Conservation (phyloP, 1,284 basidiomycete genomes). For the Meira miltonrushii region DNA sequence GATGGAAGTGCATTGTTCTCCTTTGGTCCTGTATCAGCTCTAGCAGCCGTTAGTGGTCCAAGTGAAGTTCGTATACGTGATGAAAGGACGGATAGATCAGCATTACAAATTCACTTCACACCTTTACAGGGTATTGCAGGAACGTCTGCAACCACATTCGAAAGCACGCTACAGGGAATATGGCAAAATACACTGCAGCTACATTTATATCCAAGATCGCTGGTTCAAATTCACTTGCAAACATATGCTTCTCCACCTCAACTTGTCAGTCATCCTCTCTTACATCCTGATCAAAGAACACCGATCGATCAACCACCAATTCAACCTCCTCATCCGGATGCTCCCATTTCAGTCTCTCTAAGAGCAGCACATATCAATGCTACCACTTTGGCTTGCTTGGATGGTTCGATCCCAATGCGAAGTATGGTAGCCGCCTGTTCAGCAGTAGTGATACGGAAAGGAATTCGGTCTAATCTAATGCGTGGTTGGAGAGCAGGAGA, state of each 20-base stretch:
- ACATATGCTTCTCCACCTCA: conserved; percentile 14
- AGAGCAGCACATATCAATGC: conserved; percentile 11
- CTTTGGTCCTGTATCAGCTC: conserved; percentile 1
- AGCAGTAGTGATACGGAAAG: background rate
- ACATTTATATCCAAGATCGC: conserved; percentile 57
- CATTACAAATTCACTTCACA: conserved; percentile 57
- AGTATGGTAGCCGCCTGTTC: conserved; percentile 2
- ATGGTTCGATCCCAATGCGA: conserved; percentile 4
- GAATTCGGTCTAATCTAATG: background rate
- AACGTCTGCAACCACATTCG: conserved; percentile 22
- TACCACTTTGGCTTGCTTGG: conserved; percentile 4
- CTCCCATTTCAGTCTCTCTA: background rate
- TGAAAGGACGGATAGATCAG: conserved; percentile 57
- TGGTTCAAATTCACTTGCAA: conserved; percentile 65
- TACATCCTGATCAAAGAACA: conserved; percentile 6
- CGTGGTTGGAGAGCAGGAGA: conserved; percentile 6
- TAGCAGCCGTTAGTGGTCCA: conserved; percentile 57
- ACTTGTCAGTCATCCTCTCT: background rate
- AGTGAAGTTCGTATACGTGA: conserved; percentile 58
- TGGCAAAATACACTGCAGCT: conserved; percentile 54
- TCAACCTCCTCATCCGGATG: conserved; percentile 11
- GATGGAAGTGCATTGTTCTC: conserved; percentile 10
- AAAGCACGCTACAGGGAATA: conserved; percentile 16
- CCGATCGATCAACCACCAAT: background rate
- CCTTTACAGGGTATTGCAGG: conserved; percentile 56